Conservation (phyloP, 257 asterid genomes). For the Ballota nigra region DNA sequence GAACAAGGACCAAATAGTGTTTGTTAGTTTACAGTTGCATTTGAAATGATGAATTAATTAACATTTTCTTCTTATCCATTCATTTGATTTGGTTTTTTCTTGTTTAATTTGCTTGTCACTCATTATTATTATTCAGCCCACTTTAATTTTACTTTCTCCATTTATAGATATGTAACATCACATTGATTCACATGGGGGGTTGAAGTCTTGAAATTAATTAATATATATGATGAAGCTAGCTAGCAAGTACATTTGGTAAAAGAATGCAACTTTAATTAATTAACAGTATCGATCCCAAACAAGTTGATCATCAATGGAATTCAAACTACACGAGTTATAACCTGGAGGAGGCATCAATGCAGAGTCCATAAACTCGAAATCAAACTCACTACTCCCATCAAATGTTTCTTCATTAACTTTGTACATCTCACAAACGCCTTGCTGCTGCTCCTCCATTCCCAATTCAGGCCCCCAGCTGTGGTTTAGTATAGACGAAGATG, state of each 20-base stretch:
- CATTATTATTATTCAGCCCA: background rate
- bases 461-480: too few species aligned
- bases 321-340: constrained; percentile 32
- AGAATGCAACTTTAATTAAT: background rate
- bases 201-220: background rate
- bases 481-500: constrained; percentile 25
- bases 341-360: constrained; percentile 41
- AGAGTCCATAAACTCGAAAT: constrained; percentile 59
- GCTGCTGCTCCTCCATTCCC: constrained; percentile 1
- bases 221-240: background rate
- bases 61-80: too few species aligned
- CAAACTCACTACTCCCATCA: constrained; percentile 37
- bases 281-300: constrained; percentile 51
- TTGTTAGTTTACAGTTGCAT: background rate
- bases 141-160: background rate
- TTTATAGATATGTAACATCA: background rate
- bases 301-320: constrained; percentile 56
- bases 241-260: background rate
- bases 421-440: constrained; percentile 10
- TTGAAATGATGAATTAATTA: background rate
- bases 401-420: constrained; percentile 20
- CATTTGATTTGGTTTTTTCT: too few species aligned
- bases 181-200: too few species aligned
- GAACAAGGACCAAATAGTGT: background rate
- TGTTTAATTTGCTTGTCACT: background rate